Evolutionary conservation across 1,284 basidiomycete genomes (phyloP), one percentile per base, ranked within the genome.

Genomic region (Cystobasidium pallidum): DNA sequence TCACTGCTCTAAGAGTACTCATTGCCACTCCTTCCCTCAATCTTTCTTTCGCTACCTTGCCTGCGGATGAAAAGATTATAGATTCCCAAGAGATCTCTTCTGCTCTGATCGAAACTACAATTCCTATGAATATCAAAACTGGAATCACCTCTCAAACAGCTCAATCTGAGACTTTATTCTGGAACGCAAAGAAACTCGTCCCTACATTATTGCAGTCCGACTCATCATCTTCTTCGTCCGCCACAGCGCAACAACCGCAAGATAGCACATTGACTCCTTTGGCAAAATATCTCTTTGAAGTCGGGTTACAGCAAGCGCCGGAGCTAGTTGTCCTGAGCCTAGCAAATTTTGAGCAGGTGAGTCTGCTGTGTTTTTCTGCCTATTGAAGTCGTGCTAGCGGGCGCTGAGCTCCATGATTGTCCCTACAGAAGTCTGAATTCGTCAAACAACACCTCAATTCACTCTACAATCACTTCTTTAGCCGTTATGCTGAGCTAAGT

Each of bases 101-200:
- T 61, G 19, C 36, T 45, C 39, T 61, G 4, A 43, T 43, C 28
- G 43, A 61, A 19, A 61, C 55, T n/a, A 17, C 24, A 21, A 21
- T 70, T 66, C 15, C 89, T 90, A n/a, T 91, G 91, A 49, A 64
- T 64, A 34, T 61, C n/a, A 64, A 52, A 26, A 64, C 62, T 28
- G 62, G 45, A 21, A 92, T 93, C 83, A 90, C 92, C 80, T 86
- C 88, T 15, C 83, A 92, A 67, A 88, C 92, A 19, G 87, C 90
- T 52, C 89, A 91, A 76, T 91, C 95, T 24, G 91, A 95, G 79
- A 88, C 87, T 1, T 91, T 91, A 76, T 89, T 92, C 0, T 98
- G 94, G 94, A 98, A 98, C 80, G 92, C 91, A 11, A 83, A 94
- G 19, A 94, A 96, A 76, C 83, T 98, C 41, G 91, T 96, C 75